Evolutionary conservation across 257 asterid genomes (phyloP), one percentile per base, ranked within the genome.

Genomic region (Solanum rostratum): DNA sequence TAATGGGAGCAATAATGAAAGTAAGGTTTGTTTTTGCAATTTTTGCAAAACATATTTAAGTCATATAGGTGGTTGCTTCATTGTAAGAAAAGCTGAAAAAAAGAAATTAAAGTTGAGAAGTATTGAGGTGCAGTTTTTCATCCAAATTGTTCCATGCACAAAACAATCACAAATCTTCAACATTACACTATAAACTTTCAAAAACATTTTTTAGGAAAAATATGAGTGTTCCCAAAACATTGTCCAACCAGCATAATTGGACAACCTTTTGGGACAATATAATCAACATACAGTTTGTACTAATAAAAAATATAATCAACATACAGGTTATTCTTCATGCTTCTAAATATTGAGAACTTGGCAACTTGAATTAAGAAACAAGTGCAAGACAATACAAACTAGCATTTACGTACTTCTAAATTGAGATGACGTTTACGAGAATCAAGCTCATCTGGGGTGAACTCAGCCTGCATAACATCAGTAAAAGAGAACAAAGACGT

Each of bases 401-500:
- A 41, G 11, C 39, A 50, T 14, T 15, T 27, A 86, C 91, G 6
- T 83, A 90, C 92, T 5, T 91, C 95, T 68, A 92, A 70, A 39
- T 90, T 87, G 22, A 93, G 91, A 1, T 87, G 85, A 86, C 97
- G 95, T 73, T 95, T 95, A 41, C 92, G 89, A 62, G 96, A 95
- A 85, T 89, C 90, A 41, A 93, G 94, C 78, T 93, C 96, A 45
- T 95, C 95, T n/a, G 98, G 98, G 8, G 94, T 93, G 88, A 95
- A 93, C 82, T 93, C 96, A 10, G 98, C 97, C 98, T 93, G 91
- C 81, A 59, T 63, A 45, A 63, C 27, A 82, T 86, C 43, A 78
- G 29, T 76, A 37, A 79, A 24, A 15, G 46, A 63, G 3, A 19
- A 49, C 10, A 12, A 18, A 78, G 18, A 50, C 46, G 29, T 78